Evolutionary conservation across 768 basidiomycete genomes (phyloP).

Genomic region (Tricholoma flavovirens): DNA sequence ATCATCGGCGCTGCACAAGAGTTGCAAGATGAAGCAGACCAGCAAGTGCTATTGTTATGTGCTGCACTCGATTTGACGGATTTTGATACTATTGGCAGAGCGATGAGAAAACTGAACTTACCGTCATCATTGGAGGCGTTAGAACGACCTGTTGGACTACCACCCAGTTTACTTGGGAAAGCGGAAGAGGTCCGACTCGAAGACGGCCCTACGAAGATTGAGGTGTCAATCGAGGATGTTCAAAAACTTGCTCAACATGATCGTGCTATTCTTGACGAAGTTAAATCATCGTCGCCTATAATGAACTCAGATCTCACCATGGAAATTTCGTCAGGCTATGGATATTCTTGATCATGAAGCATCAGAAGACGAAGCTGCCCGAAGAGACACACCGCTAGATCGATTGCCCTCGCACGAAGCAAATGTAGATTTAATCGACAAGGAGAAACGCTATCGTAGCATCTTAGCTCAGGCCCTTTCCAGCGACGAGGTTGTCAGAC

Average conservation of each 20-base stretch:
- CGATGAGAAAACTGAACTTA: slow-evolving; percentile 65
- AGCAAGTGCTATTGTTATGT: slow-evolving; percentile 35
- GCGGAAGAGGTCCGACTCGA: slow-evolving; percentile 79
- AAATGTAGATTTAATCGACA: slow-evolving; percentile 65
- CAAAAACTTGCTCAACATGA: slow-evolving; percentile 59
- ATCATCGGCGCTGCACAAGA: slow-evolving; percentile 56
- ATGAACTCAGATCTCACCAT: background rate
- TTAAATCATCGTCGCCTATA: slow-evolving; percentile 19
- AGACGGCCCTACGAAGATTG: slow-evolving; percentile 69
- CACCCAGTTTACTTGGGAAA: slow-evolving; percentile 80
- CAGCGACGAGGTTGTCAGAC: slow-evolving; percentile 71
- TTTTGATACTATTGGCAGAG: slow-evolving; percentile 31
- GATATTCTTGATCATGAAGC: slow-evolving; percentile 90
- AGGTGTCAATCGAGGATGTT: slow-evolving; percentile 68
- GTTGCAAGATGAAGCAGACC: slow-evolving; percentile 53
- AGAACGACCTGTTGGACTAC: slow-evolving; percentile 81
- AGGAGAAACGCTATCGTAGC: slow-evolving; percentile 64
- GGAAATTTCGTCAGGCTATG: slow-evolving; percentile 51
- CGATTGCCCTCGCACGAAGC: slow-evolving; percentile 74
- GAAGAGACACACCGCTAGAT: slow-evolving; percentile 40
- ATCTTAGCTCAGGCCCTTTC: slow-evolving; percentile 66
- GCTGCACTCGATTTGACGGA: background rate
- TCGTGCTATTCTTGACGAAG: slow-evolving; percentile 67
- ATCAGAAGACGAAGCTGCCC: slow-evolving; percentile 72
- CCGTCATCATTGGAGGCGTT: slow-evolving; percentile 85